Conservation (phyloP, 2,329 filamentous ascomycete genomes). For the Bipolaris cookei region DNA sequence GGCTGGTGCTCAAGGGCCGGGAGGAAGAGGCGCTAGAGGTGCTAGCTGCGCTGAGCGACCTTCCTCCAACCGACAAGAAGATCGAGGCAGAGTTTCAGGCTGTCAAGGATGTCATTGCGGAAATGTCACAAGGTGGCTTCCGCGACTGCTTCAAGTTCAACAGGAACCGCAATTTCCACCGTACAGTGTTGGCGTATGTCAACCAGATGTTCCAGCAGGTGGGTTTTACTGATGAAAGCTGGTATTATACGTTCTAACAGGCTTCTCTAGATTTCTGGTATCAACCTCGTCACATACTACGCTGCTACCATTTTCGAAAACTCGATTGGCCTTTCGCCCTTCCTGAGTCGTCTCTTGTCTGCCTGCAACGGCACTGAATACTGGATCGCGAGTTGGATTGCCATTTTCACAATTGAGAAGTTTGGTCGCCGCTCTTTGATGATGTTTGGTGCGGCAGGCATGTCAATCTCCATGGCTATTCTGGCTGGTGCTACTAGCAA, state of each 20-base stretch:
- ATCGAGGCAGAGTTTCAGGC: constrained; percentile 46
- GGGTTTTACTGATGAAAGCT: neutral
- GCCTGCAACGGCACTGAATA: constrained; percentile 53
- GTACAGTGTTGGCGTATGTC: constrained; percentile 52
- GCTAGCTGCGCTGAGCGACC: constrained; percentile 47
- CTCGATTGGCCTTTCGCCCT: constrained; percentile 48
- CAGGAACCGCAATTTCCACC: constrained; percentile 54
- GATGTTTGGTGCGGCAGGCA: constrained; percentile 48
- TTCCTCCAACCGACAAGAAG: constrained; percentile 48
- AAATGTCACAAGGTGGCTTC: constrained; percentile 57
- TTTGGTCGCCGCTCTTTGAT: constrained; percentile 49
- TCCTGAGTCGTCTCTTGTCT: constrained; percentile 47
- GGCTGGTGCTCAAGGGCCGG: constrained; percentile 59
- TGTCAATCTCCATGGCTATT: constrained; percentile 46
- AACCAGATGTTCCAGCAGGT: constrained; percentile 57
- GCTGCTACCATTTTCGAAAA: constrained; percentile 52
- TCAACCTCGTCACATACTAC: constrained; percentile 53
- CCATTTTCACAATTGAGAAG: constrained; percentile 50
- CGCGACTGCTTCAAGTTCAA: constrained; percentile 65
- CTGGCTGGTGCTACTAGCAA: constrained; percentile 43
- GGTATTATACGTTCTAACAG: neutral
- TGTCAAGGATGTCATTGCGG: constrained; percentile 48
- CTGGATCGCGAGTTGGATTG: constrained; percentile 52
- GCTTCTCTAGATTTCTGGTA: constrained; percentile 47
- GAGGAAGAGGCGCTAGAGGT: constrained; percentile 54